A percentile compares a stretch with the other conserved stretches of the same genome.
Conservation (phyloP, 768 basidiomycete species). For the Tremella fuciformis region DNA sequence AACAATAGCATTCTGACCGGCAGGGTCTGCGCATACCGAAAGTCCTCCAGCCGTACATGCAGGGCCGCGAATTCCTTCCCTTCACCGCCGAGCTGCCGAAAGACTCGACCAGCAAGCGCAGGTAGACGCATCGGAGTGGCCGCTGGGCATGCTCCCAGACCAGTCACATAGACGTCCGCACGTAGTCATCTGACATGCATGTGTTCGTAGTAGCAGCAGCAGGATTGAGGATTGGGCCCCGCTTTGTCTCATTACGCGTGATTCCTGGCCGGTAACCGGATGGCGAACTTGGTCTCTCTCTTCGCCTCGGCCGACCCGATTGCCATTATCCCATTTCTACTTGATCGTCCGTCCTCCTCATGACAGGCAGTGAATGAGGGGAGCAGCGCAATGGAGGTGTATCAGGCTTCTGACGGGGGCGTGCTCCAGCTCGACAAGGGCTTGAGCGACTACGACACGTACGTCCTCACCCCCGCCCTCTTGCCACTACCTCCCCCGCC, state of each 20-base stretch:
- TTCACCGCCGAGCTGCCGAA: conserved; percentile 53
- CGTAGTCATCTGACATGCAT: no score
- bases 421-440: conserved; percentile 23
- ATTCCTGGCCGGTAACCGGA: no score
- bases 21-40: conserved; percentile 89
- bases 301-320: conserved; percentile 1
- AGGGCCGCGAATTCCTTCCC: conserved; percentile 65
- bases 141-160: no score
- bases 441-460: conserved; percentile 35
- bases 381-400: conserved; percentile 27
- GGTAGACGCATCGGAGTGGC: conserved; percentile 29
- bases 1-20: conserved; percentile 6
- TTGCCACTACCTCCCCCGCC: conserved; percentile 14
- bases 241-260: no score
- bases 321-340: not conserved
- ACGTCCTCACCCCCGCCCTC: conserved; percentile 11
- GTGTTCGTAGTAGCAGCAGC: no score
- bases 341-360: conserved; percentile 1
- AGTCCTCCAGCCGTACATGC: conserved; percentile 90
- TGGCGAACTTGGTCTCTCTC: no score
- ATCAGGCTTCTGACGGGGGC: conserved; percentile 33
- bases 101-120: conserved; percentile 47
- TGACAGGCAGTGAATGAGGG: not conserved
- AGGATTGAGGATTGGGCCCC: no score
- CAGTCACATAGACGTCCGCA: no score